Percentiles rank a stretch among this genome's conserved stretches.
Evolutionary conservation across 208 protist species (phyloP).

Genomic region (Leishmania aethiopica): DNA sequence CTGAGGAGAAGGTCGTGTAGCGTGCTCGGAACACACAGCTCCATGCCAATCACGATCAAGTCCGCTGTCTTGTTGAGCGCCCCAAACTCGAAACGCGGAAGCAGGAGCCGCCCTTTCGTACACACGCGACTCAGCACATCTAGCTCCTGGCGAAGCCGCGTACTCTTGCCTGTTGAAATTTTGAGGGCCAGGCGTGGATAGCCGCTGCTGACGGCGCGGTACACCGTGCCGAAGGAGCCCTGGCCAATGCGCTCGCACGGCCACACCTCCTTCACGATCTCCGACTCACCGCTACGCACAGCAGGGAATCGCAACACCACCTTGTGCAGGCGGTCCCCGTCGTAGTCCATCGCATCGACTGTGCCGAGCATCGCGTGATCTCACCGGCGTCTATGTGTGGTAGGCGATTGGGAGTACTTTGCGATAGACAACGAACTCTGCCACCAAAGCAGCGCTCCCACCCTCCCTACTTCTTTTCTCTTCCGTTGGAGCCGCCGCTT

Average conservation of each 20-base stretch:
- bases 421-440: background rate
- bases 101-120: slow-evolving; percentile 79
- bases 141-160: slow-evolving; percentile 79
- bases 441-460: background rate
- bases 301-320: slow-evolving; percentile 75
- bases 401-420: background rate
- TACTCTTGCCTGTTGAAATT: slow-evolving; percentile 80
- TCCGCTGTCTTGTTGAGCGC: slow-evolving; percentile 79
- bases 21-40: slow-evolving; percentile 87
- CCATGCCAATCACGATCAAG: slow-evolving; percentile 88
- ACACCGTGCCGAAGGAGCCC: slow-evolving; percentile 90
- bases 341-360: slow-evolving; percentile 79
- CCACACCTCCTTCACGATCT: slow-evolving; percentile 47
- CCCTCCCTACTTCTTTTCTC: background rate
- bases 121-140: slow-evolving; percentile 84
- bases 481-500: background rate
- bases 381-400: background rate
- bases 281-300: slow-evolving; percentile 32
- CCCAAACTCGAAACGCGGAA: slow-evolving; percentile 90
- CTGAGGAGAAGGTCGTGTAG: slow-evolving; percentile 86
- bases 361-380: slow-evolving; percentile 64
- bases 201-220: slow-evolving; percentile 67
- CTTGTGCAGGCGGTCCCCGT: slow-evolving; percentile 66
- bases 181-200: slow-evolving; percentile 84
- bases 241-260: slow-evolving; percentile 85